These are phyloP conservation scores for Aureobasidium sp. DNA, from an alignment of 2,329 filamentous ascomycete genomes.

Conservation along the genomic window DNA sequence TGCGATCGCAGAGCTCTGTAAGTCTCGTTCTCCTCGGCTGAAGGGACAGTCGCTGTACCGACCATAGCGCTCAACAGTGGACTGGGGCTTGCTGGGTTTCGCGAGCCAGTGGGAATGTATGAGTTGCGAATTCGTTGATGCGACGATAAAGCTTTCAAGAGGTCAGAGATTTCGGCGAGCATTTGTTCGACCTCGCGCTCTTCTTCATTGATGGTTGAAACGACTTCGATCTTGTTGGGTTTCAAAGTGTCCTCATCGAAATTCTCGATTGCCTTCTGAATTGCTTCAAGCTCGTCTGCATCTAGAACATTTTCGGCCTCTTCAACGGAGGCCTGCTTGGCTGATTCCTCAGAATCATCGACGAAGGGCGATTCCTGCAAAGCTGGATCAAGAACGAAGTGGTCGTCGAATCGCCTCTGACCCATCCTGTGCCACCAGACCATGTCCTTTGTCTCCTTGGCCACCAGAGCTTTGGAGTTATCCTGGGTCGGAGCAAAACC, in stretches of 20 bases:
- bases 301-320: slow-evolving; percentile 16
- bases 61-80: slow-evolving; percentile 48
- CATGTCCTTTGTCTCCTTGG: slow-evolving; percentile 58
- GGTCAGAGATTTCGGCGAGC: slow-evolving; percentile 64
- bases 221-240: slow-evolving; percentile 17
- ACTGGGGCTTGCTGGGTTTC: slow-evolving; percentile 50
- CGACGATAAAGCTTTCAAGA: slow-evolving; percentile 69
- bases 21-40: slow-evolving; percentile 48
- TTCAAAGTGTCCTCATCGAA: slow-evolving; percentile 18
- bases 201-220: slow-evolving; percentile 24
- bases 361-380: slow-evolving; percentile 25
- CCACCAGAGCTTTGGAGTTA: slow-evolving; percentile 62
- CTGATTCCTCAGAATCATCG: slow-evolving; percentile 22
- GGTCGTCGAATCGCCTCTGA: slow-evolving; percentile 53
- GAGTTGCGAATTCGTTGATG: slow-evolving; percentile 74
- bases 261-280: slow-evolving; percentile 24
- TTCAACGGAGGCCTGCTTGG: neutral
- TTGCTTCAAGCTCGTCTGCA: slow-evolving; percentile 18
- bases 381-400: slow-evolving; percentile 50
- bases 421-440: slow-evolving; percentile 72
- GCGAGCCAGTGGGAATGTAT: slow-evolving; percentile 49
- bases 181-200: slow-evolving; percentile 38
- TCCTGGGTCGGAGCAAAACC: slow-evolving; percentile 73
- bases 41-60: slow-evolving; percentile 59
- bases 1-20: slow-evolving; percentile 73